Conservation (phyloP, 2,329 filamentous ascomycete genomes). For the Pezicula neosporulosa region DNA sequence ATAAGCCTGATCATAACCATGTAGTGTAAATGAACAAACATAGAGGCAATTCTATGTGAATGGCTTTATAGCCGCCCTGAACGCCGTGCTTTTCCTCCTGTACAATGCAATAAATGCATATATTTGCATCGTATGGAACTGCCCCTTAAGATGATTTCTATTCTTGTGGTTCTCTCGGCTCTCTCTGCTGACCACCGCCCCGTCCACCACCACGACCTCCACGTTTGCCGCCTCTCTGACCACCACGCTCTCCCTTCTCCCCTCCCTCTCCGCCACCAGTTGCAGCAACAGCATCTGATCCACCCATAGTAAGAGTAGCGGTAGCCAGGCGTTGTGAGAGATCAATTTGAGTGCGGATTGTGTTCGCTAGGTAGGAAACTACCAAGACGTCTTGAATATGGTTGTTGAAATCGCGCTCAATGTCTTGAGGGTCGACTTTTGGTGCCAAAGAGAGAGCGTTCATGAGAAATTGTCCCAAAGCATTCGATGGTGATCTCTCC, state of each 20-base stretch:
- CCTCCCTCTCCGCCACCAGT: slow-evolving; percentile 40
- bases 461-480: slow-evolving; percentile 91
- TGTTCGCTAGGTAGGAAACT: slow-evolving; percentile 97
- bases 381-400: slow-evolving; percentile 99
- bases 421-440: slow-evolving; percentile 86
- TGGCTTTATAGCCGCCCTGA: slow-evolving; percentile 46
- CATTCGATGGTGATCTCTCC: slow-evolving; percentile 83
- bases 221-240: slow-evolving; percentile 42
- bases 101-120: slow-evolving; percentile 27
- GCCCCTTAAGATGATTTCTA: slow-evolving; percentile 28
- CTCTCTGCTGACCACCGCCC: slow-evolving; percentile 41
- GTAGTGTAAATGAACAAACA: slow-evolving; percentile 12
- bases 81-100: slow-evolving; percentile 32
- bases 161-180: slow-evolving; percentile 48
- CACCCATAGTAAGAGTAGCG: slow-evolving; percentile 59
- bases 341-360: slow-evolving; percentile 97
- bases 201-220: slow-evolving; percentile 48
- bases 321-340: slow-evolving; percentile 91
- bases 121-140: slow-evolving; percentile 21
- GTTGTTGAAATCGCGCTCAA: slow-evolving; percentile 99
- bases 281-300: slow-evolving; percentile 36
- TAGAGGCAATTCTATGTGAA: slow-evolving; percentile 21
- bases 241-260: slow-evolving; percentile 42
- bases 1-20: slow-evolving; percentile 6
- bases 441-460: slow-evolving; percentile 89